Evolutionary conservation across 2,329 filamentous ascomycete genomes (phyloP).

Genomic region (Alternaria solani): DNA sequence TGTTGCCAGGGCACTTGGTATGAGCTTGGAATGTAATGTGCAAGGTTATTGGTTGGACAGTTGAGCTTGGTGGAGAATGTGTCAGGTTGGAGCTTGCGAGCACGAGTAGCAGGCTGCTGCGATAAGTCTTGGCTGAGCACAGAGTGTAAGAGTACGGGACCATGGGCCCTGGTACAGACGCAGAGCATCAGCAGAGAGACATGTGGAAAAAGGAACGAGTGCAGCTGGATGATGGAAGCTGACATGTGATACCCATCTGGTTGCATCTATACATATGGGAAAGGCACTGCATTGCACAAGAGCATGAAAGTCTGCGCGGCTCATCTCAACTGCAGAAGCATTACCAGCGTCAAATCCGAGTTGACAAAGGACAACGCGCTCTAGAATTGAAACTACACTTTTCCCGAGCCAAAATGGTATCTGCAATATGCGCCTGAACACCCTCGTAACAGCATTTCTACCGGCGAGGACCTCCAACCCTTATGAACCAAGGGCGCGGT

Average conservation of each 20-base stretch:
- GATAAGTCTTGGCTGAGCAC: background rate
- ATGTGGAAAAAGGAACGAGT: background rate
- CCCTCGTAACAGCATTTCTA: background rate
- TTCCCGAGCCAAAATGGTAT: slow-evolving; percentile 25
- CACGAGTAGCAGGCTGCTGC: background rate
- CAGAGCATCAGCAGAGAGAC: background rate
- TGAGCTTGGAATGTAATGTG: slow-evolving; percentile 39
- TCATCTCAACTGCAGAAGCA: background rate
- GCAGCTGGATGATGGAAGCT: background rate
- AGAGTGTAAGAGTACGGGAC: background rate
- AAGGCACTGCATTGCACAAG: background rate
- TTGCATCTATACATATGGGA: slow-evolving; percentile 10
- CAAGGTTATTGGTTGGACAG: background rate
- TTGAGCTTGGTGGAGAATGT: background rate
- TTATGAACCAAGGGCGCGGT: slow-evolving; percentile 53
- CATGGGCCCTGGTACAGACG: background rate
- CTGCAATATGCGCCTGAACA: slow-evolving; percentile 26
- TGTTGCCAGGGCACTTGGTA: slow-evolving; percentile 91
- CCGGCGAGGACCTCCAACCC: background rate
- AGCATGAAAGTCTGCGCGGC: background rate
- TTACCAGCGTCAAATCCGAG: background rate
- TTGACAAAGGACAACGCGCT: background rate
- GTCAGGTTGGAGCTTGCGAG: background rate
- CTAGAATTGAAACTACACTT: slow-evolving; percentile 10
- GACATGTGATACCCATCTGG: slow-evolving; percentile 38